These are phyloP conservation scores for Amanita exitialis DNA, from an alignment of 768 basidiomycete species.

Conservation along the genomic window DNA sequence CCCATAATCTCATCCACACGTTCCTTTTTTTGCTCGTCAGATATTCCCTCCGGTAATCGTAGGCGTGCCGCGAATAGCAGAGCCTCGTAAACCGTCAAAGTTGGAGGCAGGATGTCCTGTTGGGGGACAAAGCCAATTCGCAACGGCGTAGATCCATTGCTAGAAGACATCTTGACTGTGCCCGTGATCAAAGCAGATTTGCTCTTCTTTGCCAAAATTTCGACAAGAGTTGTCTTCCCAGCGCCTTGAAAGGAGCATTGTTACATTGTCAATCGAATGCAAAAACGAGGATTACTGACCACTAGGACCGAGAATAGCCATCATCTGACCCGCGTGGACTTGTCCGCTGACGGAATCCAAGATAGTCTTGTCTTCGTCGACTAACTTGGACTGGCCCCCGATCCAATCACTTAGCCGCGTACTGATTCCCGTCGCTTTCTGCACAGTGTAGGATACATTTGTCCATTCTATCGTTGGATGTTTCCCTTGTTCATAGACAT, in stretches of 20 bases:
- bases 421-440: constrained; percentile 12
- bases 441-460: constrained; percentile 56
- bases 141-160: constrained; percentile 22
- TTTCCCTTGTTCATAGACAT: not conserved
- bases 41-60: constrained; percentile 67
- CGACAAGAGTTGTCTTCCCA: constrained; percentile 87
- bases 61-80: constrained; percentile 81
- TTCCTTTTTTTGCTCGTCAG: constrained; percentile 47
- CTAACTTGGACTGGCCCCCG: constrained; percentile 7
- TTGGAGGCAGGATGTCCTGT: constrained; percentile 72
- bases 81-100: constrained; percentile 73
- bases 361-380: constrained; percentile 48
- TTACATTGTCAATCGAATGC: not conserved
- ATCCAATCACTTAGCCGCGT: constrained; percentile 9
- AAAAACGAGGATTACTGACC: constrained; percentile 31
- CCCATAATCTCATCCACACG: constrained; percentile 64
- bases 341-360: constrained; percentile 61
- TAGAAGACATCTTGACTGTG: constrained; percentile 43
- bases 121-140: constrained; percentile 84
- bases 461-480: constrained; percentile 42
- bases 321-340: constrained; percentile 74
- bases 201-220: constrained; percentile 76
- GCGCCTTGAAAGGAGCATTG: constrained; percentile 37
- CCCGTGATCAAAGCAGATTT: constrained; percentile 70
- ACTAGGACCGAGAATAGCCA: constrained; percentile 88